Evolutionary conservation across 805 yeast genomes (phyloP).

Genomic region (Candida xiaguanensis): DNA sequence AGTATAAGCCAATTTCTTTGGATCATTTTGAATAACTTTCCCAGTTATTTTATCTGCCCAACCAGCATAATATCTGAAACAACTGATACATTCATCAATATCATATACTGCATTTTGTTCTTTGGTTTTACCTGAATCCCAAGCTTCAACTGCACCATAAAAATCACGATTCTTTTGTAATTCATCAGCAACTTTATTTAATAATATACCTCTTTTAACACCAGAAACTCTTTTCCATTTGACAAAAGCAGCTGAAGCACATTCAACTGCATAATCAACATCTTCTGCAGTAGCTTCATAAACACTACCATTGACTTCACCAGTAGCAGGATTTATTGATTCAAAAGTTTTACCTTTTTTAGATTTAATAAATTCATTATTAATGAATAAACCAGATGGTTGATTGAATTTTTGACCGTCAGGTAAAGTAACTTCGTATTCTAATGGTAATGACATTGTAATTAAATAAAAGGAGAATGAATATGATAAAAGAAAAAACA

Average conservation of each 20-base stretch:
- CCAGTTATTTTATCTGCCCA: constrained; percentile 61
- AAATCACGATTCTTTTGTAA: constrained; percentile 31
- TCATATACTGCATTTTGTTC: constrained; percentile 47
- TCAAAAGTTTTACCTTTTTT: constrained; percentile 34
- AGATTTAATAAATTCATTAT: constrained; percentile 40
- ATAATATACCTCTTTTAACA: constrained; percentile 35
- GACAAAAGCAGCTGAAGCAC: constrained; percentile 37
- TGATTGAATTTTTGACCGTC: constrained; percentile 48
- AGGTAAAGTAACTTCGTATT: constrained; percentile 42
- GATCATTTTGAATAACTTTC: constrained; percentile 39
- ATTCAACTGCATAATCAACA: constrained; percentile 39
- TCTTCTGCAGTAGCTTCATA: constrained; percentile 41
- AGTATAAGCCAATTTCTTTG: constrained; percentile 59
- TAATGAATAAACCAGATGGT: constrained; percentile 59
- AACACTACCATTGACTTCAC: constrained; percentile 39
- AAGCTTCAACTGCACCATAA: constrained; percentile 39
- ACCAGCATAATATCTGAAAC: constrained; percentile 54
- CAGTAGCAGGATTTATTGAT: constrained; percentile 41
- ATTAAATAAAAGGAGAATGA: too few relatives aligned
- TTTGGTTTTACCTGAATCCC: constrained; percentile 48
- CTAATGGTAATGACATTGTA: constrained; percentile 27
- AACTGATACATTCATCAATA: constrained; percentile 42
- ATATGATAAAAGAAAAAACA: too few relatives aligned
- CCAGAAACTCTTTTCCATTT: constrained; percentile 47
- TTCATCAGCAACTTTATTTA: constrained; percentile 35